Conservation (phyloP, 441 rosid genomes). For the Erodium texanum region DNA sequence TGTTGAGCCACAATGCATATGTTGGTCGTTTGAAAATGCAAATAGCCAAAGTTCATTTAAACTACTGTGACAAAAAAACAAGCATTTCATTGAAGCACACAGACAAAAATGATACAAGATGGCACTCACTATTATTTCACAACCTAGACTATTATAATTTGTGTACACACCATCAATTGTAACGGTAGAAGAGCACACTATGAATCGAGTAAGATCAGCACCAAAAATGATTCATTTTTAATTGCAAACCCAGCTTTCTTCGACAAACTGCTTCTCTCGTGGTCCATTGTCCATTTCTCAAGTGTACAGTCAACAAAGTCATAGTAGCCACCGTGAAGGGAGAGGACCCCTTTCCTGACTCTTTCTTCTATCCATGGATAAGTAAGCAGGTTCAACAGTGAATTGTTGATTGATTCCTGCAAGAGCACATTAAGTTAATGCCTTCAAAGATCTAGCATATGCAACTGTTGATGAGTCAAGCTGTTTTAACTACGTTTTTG, state of each 20-base stretch:
- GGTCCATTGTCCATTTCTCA: constrained; percentile 89
- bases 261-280: constrained; percentile 30
- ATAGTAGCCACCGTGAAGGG: constrained; percentile 84
- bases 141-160: background rate
- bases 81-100: background rate
- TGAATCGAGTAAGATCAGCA: background rate
- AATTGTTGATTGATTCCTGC: constrained; percentile 50
- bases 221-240: constrained; percentile 14
- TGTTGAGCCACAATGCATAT: too few relatives aligned
- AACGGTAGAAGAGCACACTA: too few relatives aligned
- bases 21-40: too few relatives aligned
- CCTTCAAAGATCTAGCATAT: constrained; percentile 20
- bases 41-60: too few relatives aligned
- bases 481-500: too few relatives aligned
- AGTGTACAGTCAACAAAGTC: constrained; percentile 67
- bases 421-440: background rate
- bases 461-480: background rate
- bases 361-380: constrained; percentile 95
- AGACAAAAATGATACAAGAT: background rate
- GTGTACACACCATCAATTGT: background rate
- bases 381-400: constrained; percentile 60
- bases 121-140: background rate
- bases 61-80: background rate
- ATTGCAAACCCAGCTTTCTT: constrained; percentile 32
- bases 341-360: constrained; percentile 45